Evolutionary conservation across 2,329 filamentous ascomycete genomes (phyloP).

Genomic region (Cladosporium sp.): DNA sequence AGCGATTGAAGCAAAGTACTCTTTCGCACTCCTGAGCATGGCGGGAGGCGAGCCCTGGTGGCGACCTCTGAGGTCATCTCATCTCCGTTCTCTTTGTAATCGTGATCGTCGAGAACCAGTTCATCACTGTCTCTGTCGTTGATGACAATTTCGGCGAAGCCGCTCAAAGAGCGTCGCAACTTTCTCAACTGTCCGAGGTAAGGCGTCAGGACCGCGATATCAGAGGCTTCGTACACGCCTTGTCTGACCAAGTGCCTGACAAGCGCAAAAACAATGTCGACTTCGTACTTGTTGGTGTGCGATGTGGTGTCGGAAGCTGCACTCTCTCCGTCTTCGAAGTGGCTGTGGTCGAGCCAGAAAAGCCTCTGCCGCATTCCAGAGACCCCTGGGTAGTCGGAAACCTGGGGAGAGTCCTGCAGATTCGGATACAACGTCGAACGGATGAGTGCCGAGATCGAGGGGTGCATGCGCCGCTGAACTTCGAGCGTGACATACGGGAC

Average conservation of each 20-base stretch:
- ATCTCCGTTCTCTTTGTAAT: constrained; percentile 12
- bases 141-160: constrained; percentile 55
- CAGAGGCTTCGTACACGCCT: constrained; percentile 50
- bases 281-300: constrained; percentile 53
- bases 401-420: constrained; percentile 45
- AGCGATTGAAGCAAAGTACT: constrained; percentile 43
- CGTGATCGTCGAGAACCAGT: constrained; percentile 28
- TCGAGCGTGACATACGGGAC: constrained; percentile 43
- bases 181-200: constrained; percentile 54
- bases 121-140: constrained; percentile 57
- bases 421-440: constrained; percentile 52
- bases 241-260: constrained; percentile 62
- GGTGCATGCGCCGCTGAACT: constrained; percentile 60
- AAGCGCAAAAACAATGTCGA: constrained; percentile 56
- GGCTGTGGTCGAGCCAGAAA: constrained; percentile 57
- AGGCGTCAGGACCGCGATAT: constrained; percentile 67
- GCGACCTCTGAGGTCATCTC: constrained; percentile 15
- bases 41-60: not conserved
- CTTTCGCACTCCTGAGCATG: not conserved
- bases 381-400: constrained; percentile 41
- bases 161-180: constrained; percentile 42
- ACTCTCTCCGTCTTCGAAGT: constrained; percentile 37
- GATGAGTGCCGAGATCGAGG: constrained; percentile 54
- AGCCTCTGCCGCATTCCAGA: constrained; percentile 47
- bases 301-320: constrained; percentile 33